These are phyloP conservation scores for Pichia sp. DNA, from an alignment of 1,139 yeast genomes.

Conservation along the genomic window DNA sequence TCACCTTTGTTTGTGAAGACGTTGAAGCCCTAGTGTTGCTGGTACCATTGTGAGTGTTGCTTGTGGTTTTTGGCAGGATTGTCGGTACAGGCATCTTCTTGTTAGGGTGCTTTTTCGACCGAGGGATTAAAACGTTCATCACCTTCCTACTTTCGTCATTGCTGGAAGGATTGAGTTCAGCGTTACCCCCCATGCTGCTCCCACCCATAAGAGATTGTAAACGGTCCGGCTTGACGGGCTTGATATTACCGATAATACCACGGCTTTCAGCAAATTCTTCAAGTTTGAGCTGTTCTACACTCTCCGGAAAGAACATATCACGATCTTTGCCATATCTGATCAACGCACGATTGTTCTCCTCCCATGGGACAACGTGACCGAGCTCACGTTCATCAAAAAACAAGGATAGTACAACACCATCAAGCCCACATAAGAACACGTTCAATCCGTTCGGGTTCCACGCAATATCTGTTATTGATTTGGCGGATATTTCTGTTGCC, in stretches of 20 bases:
- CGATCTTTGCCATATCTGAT: slow-evolving; percentile 85
- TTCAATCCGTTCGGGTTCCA: slow-evolving; percentile 78
- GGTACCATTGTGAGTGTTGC: not conserved
- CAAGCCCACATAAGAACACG: slow-evolving; percentile 72
- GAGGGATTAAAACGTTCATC: slow-evolving; percentile 27
- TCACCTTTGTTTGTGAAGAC: slow-evolving; percentile 15
- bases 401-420: slow-evolving; percentile 76
- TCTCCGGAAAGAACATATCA: slow-evolving; percentile 83
- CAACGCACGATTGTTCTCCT: slow-evolving; percentile 63
- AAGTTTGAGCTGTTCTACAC: slow-evolving; percentile 67
- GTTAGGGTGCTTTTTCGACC: slow-evolving; percentile 31
- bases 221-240: slow-evolving; percentile 23
- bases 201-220: slow-evolving; percentile 40
- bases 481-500: slow-evolving; percentile 56
- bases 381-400: slow-evolving; percentile 66
- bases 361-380: slow-evolving; percentile 65
- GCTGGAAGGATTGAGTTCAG: not conserved
- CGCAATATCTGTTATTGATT: slow-evolving; percentile 66
- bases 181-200: not conserved
- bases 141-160: slow-evolving; percentile 6
- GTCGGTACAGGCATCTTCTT: slow-evolving; percentile 23
- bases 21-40: slow-evolving; percentile 10
- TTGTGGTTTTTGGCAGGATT: slow-evolving; percentile 13
- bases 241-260: slow-evolving; percentile 15
- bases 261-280: slow-evolving; percentile 52